Conservation (phyloP, 768 basidiomycete species). For the Astraeus odoratus region DNA sequence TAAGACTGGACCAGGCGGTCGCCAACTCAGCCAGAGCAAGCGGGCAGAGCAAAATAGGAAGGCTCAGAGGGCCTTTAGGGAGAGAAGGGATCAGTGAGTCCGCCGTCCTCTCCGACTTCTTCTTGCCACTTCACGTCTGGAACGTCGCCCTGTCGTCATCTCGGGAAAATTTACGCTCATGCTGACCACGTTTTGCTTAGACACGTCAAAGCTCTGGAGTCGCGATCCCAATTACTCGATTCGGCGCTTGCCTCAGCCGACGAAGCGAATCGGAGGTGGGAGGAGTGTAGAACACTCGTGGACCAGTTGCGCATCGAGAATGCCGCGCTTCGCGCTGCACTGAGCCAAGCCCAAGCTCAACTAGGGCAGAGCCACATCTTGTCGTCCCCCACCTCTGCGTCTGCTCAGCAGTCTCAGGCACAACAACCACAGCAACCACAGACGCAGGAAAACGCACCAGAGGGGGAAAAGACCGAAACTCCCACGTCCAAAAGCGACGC, state of each 20-base stretch:
- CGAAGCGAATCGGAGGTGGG: conserved; percentile 85
- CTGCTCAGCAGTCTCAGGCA: conserved; percentile 6
- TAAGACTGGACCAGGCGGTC: conserved; percentile 24
- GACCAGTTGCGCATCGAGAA: conserved; percentile 85
- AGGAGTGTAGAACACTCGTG: conserved; percentile 84
- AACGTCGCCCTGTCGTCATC: not conserved
- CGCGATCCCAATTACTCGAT: conserved; percentile 78
- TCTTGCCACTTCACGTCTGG: not conserved
- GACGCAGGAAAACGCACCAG: conserved; percentile 18
- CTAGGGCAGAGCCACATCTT: conserved; percentile 21
- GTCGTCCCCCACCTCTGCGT: conserved; percentile 12
- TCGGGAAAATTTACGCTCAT: conserved; percentile 7
- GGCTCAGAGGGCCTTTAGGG: conserved; percentile 87
- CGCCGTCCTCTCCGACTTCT: conserved; percentile 3
- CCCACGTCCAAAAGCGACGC: conserved; percentile 10
- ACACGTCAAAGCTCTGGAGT: conserved; percentile 83
- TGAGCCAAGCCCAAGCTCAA: conserved; percentile 41
- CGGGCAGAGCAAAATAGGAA: conserved; percentile 93
- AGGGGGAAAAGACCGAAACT: conserved; percentile 23
- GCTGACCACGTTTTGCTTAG: conserved; percentile 30
- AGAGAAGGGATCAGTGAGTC: conserved; percentile 80
- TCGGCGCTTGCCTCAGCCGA: conserved; percentile 82
- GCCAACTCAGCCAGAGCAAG: conserved; percentile 72
- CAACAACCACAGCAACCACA: conserved; percentile 13
- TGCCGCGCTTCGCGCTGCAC: conserved; percentile 64